A percentile compares a stretch with the other conserved stretches of the same genome.
Conservation (phyloP, 2,329 filamentous ascomycete species). For the Sporothrix schenckii region DNA sequence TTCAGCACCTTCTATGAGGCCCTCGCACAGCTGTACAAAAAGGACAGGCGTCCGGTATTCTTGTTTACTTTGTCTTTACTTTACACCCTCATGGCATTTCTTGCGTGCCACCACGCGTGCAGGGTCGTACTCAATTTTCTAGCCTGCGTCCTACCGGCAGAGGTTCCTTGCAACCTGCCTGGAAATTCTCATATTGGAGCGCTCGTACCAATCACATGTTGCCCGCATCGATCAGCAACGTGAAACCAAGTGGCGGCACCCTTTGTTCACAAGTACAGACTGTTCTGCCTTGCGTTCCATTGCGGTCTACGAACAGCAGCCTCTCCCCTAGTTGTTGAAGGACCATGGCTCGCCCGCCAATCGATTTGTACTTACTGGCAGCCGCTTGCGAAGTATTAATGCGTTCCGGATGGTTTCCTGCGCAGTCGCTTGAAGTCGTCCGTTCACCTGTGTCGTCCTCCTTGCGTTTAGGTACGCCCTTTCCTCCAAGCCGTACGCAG, state of each 20-base stretch:
- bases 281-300: background rate
- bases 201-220: background rate
- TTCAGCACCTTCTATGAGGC: background rate
- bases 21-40: background rate
- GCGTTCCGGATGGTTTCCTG: constrained; percentile 8
- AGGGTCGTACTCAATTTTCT: background rate
- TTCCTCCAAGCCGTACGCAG: constrained; percentile 9
- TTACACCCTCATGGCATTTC: constrained; percentile 5
- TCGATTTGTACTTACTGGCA: background rate
- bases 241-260: constrained; percentile 27
- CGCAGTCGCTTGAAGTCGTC: constrained; percentile 11
- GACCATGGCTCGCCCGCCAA: constrained; percentile 2
- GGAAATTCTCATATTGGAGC: too few species aligned
- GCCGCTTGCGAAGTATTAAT: background rate
- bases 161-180: too few species aligned
- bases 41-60: background rate
- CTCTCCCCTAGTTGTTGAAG: background rate
- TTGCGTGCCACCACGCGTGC: background rate
- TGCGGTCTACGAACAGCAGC: background rate
- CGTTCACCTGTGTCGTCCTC: constrained; percentile 6
- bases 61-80: background rate
- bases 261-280: constrained; percentile 11
- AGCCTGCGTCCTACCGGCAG: background rate
- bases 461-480: background rate
- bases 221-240: constrained; percentile 26